Conservation (phyloP, 495 filamentous ascomycete genomes). For the Aspergillus biplanus region DNA sequence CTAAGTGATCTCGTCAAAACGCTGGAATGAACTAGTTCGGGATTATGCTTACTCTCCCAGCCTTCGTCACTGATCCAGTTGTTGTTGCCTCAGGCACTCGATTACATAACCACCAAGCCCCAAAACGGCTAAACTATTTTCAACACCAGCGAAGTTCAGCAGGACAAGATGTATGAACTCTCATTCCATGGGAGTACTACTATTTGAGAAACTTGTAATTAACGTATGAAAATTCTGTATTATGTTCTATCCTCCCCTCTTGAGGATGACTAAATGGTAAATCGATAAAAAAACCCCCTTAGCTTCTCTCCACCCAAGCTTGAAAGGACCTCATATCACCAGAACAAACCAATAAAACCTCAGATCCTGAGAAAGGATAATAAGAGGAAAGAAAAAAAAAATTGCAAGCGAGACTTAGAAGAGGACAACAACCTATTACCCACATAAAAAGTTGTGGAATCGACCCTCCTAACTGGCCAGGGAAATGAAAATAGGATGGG, state of each 20-base stretch:
- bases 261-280: background rate
- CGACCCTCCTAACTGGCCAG: background rate
- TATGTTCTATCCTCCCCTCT: background rate
- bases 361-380: conserved; percentile 1
- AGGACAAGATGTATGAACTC: too few species aligned
- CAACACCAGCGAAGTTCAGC: too few species aligned
- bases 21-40: conserved; percentile 17
- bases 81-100: conserved; percentile 33
- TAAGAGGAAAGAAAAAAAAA: conserved; percentile 7
- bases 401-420: background rate
- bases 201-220: background rate
- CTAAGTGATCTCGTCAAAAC: conserved; percentile 14
- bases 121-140: too few species aligned
- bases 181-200: too few species aligned
- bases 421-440: conserved; percentile 1
- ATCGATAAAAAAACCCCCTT: background rate
- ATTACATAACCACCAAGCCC: conserved; percentile 8
- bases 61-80: conserved; percentile 20
- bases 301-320: conserved; percentile 13
- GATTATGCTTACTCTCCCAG: conserved; percentile 22
- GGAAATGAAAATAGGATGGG: background rate
- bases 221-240: background rate
- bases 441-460: background rate
- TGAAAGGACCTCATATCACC: conserved; percentile 3
- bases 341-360: conserved; percentile 5